Percentiles rank a stretch among this genome's conserved stretches.
Evolutionary conservation across 306 rosid species (phyloP).

Genomic region (Begonia masoniana): DNA sequence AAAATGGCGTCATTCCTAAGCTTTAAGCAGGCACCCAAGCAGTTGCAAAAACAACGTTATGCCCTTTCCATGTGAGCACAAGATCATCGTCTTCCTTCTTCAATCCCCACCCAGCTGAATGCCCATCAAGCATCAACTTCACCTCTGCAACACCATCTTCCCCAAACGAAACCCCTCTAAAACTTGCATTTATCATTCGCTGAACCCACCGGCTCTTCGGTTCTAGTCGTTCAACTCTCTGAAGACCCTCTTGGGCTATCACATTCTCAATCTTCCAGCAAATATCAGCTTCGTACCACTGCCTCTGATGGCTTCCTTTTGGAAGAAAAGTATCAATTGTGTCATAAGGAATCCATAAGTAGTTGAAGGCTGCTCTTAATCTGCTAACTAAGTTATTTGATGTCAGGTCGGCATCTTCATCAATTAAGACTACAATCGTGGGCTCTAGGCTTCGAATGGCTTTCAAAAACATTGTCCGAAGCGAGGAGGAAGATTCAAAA

Average conservation of each 20-base stretch:
- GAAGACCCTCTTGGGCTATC: slow-evolving; percentile 64
- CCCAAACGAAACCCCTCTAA: slow-evolving; percentile 37
- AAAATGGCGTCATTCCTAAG: too few species aligned
- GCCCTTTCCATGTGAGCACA: slow-evolving; percentile 95
- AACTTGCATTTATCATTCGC: slow-evolving; percentile 48
- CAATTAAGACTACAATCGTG: slow-evolving; percentile 49
- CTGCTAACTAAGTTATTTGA: slow-evolving; percentile 45
- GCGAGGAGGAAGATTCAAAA: slow-evolving; percentile 14
- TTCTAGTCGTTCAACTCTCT: slow-evolving; percentile 69
- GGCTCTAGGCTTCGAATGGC: slow-evolving; percentile 58
- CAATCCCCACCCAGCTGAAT: slow-evolving; percentile 94
- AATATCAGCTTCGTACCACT: slow-evolving; percentile 78
- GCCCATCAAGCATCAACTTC: slow-evolving; percentile 77
- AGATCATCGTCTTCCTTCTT: slow-evolving; percentile 76
- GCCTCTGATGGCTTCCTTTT: slow-evolving; percentile 60
- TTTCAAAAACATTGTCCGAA: slow-evolving; percentile 49
- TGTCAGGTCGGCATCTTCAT: slow-evolving; percentile 82
- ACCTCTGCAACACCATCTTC: slow-evolving; percentile 66
- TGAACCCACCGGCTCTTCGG: slow-evolving; percentile 51
- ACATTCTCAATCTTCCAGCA: slow-evolving; percentile 89
- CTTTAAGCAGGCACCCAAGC: slow-evolving; percentile 65
- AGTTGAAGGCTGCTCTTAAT: slow-evolving; percentile 68
- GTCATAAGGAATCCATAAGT: slow-evolving; percentile 89
- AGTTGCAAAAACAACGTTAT: slow-evolving; percentile 80
- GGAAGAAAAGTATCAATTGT: slow-evolving; percentile 69